Evolutionary conservation across 2,329 filamentous ascomycete genomes (phyloP).

Genomic region (Alternaria consortialis): DNA sequence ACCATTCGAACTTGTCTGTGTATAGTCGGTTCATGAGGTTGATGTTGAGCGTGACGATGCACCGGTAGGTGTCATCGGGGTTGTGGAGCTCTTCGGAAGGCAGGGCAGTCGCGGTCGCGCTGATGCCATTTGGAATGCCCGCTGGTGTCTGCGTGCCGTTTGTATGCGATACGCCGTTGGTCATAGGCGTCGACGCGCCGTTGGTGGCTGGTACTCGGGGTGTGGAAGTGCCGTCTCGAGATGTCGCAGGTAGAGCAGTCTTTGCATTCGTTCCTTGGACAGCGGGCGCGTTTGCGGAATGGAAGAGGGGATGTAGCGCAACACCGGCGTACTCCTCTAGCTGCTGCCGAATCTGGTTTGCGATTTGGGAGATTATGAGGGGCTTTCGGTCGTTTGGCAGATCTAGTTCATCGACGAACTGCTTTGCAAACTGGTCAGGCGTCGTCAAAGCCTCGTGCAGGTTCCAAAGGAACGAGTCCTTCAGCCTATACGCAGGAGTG

Average conservation of each 20-base stretch:
- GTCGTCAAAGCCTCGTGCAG: slow-evolving; percentile 93
- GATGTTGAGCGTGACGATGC: slow-evolving; percentile 88
- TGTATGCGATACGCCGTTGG: slow-evolving; percentile 55
- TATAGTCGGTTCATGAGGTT: slow-evolving; percentile 92
- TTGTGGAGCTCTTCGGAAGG: slow-evolving; percentile 79
- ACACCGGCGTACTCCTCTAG: slow-evolving; percentile 96
- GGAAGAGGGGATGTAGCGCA: slow-evolving; percentile 90
- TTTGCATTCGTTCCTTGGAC: slow-evolving; percentile 42
- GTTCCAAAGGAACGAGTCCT: slow-evolving; percentile 98
- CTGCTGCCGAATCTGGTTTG: slow-evolving; percentile 92
- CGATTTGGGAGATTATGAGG: slow-evolving; percentile 78
- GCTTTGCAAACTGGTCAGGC: slow-evolving; percentile 93
- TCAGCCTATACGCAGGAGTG: slow-evolving; percentile 85
- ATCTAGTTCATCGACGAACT: slow-evolving; percentile 90
- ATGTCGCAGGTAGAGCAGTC: slow-evolving; percentile 52
- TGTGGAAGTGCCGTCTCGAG: slow-evolving; percentile 62
- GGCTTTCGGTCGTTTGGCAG: slow-evolving; percentile 75
- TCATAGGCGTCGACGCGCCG: slow-evolving; percentile 65
- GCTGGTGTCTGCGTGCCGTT: slow-evolving; percentile 58
- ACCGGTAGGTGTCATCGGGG: slow-evolving; percentile 93
- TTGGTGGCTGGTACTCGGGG: slow-evolving; percentile 58
- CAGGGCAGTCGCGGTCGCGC: slow-evolving; percentile 72
- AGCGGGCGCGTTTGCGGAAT: slow-evolving; percentile 58
- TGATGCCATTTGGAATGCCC: slow-evolving; percentile 65
- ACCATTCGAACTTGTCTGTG: slow-evolving; percentile 98